These are phyloP conservation scores for Claviceps sp. DNA, from an alignment of 2,329 filamentous ascomycete species.

Conservation along the genomic window DNA sequence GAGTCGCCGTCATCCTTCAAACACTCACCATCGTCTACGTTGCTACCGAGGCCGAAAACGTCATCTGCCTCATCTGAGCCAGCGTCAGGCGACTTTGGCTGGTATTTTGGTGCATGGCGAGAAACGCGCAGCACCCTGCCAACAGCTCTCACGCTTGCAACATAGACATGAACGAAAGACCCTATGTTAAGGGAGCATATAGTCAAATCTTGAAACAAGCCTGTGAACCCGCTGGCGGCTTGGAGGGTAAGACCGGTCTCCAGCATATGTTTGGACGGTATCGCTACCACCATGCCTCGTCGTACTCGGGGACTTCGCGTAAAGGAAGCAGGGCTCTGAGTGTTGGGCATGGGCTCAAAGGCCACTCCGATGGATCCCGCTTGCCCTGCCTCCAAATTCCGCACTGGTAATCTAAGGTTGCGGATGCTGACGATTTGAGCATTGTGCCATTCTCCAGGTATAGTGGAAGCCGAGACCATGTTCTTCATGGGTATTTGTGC, in stretches of 20 bases:
- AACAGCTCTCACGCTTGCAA: constrained; percentile 72
- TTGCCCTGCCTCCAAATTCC: constrained; percentile 62
- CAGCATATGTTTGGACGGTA: constrained; percentile 44
- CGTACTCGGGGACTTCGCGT: constrained; percentile 32
- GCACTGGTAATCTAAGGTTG: constrained; percentile 74
- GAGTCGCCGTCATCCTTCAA: constrained; percentile 12
- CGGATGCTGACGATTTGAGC: constrained; percentile 76
- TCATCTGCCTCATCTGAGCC: constrained; percentile 31
- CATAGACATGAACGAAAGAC: constrained; percentile 66
- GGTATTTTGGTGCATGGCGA: constrained; percentile 11
- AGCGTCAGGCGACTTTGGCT: constrained; percentile 9
- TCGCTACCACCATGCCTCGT: constrained; percentile 74
- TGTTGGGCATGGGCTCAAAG: constrained; percentile 26
- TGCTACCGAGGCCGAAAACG: constrained; percentile 44
- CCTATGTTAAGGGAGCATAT: constrained; percentile 51
- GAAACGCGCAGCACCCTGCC: constrained; percentile 56
- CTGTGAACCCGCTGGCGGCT: constrained; percentile 55
- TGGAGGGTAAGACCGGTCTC: constrained; percentile 45
- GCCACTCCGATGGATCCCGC: constrained; percentile 79
- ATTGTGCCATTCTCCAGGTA: constrained; percentile 60
- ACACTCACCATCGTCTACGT: constrained; percentile 23
- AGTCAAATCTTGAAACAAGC: constrained; percentile 52
- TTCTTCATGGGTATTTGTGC: constrained; percentile 39
- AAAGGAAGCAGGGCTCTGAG: not conserved
- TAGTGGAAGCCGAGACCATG: constrained; percentile 35